phyloP scores from a whole-genome alignment of 371 early-diverging fungal genomes.

The Apophysomyces sp. region DNA sequence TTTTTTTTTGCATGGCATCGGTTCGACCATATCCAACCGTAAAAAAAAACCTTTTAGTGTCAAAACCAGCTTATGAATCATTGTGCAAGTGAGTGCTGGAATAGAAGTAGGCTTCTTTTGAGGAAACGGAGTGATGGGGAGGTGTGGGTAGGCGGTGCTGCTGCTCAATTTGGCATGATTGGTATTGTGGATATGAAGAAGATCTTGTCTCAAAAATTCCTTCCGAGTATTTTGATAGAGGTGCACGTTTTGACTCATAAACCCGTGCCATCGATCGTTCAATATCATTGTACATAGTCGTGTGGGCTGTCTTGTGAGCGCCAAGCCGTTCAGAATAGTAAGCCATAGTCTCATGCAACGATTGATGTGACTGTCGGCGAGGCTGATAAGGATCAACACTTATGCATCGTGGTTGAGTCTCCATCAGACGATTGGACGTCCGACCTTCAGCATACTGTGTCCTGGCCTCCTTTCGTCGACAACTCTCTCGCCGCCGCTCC shows the following conservation, averaged over 20 bases:
- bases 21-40: too few species aligned
- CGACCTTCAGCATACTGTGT: neutral
- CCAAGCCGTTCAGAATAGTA: neutral
- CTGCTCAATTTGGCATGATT: slow-evolving; percentile 6
- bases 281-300: neutral
- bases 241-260: neutral
- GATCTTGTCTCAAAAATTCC: neutral
- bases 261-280: neutral
- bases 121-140: neutral
- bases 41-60: neutral
- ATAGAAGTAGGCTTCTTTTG: neutral
- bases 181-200: slow-evolving; percentile 3
- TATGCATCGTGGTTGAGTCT: neutral
- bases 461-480: neutral
- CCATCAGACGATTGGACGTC: neutral
- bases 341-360: neutral
- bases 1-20: too few species aligned
- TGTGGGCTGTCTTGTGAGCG: neutral
- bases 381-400: neutral
- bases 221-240: neutral
- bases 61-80: neutral
- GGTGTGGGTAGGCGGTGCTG: slow-evolving; percentile 4
- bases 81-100: neutral
- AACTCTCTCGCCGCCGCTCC: slow-evolving; percentile 12
- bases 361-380: neutral